A percentile compares a stretch with the other conserved stretches of the same genome.
Evolutionary conservation across 805 yeast species (phyloP).

Genomic region (Yarrowia sp.): DNA sequence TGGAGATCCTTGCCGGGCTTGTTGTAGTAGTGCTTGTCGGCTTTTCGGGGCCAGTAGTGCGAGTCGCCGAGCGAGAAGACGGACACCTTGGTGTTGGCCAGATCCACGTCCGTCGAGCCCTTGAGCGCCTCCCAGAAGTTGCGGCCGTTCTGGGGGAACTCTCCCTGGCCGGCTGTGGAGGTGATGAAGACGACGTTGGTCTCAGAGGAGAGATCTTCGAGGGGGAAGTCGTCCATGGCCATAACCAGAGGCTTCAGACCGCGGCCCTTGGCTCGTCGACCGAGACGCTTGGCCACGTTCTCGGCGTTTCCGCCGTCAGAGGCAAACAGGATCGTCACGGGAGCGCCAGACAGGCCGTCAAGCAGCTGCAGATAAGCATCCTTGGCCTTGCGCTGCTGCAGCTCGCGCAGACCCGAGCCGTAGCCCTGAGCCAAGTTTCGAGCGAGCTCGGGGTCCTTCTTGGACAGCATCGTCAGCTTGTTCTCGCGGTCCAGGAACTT

Average conservation of each 20-base stretch:
- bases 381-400: slow-evolving; percentile 66
- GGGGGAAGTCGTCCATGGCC: slow-evolving; percentile 68
- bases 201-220: slow-evolving; percentile 72
- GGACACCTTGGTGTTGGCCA: slow-evolving; percentile 54
- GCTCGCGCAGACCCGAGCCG: slow-evolving; percentile 57
- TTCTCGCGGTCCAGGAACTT: slow-evolving; percentile 87
- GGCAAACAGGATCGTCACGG: slow-evolving; percentile 79
- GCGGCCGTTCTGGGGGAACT: slow-evolving; percentile 79
- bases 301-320: slow-evolving; percentile 92
- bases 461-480: slow-evolving; percentile 71
- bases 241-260: slow-evolving; percentile 66
- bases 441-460: slow-evolving; percentile 69
- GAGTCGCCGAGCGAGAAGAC: slow-evolving; percentile 81
- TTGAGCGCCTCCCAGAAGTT: slow-evolving; percentile 71
- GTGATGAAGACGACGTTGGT: slow-evolving; percentile 65
- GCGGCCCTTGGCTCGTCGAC: slow-evolving; percentile 73
- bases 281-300: slow-evolving; percentile 72
- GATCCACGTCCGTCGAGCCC: slow-evolving; percentile 58
- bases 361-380: slow-evolving; percentile 72
- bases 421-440: slow-evolving; percentile 65
- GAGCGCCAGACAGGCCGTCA: slow-evolving; percentile 90
- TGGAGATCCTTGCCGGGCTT: slow-evolving; percentile 79
- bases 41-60: slow-evolving; percentile 95
- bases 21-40: slow-evolving; percentile 90
- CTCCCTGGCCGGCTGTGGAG: slow-evolving; percentile 85